Evolutionary conservation across 2,329 filamentous ascomycete species (phyloP).

Genomic region (Pseudonectria foliicola): DNA sequence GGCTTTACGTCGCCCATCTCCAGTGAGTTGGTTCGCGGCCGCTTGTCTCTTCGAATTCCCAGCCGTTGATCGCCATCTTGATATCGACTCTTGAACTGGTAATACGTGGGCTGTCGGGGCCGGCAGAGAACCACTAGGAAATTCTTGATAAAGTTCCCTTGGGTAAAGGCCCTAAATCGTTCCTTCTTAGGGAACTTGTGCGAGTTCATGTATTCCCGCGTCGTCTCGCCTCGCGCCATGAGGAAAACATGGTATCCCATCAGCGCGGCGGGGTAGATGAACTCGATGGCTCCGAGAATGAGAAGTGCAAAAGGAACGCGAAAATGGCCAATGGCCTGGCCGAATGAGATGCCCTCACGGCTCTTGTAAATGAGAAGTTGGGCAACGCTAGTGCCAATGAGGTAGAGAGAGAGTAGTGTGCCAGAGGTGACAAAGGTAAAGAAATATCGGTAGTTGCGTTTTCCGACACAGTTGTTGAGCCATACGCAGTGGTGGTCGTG

Average conservation of each 20-base stretch:
- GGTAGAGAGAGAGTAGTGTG: constrained; percentile 68
- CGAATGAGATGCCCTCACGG: constrained; percentile 59
- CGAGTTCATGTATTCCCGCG: constrained; percentile 89
- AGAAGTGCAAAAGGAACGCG: constrained; percentile 82
- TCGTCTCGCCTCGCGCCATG: constrained; percentile 86
- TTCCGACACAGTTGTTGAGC: constrained; percentile 96
- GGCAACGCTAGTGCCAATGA: constrained; percentile 70
- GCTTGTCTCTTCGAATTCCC: constrained; percentile 38
- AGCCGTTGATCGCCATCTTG: constrained; percentile 79
- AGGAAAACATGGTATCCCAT: constrained; percentile 88
- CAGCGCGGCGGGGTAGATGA: constrained; percentile 75
- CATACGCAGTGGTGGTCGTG: constrained; percentile 98
- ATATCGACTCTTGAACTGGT: constrained; percentile 75
- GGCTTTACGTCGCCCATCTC: constrained; percentile 65
- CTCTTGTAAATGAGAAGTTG: constrained; percentile 70
- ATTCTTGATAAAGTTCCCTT: constrained; percentile 68
- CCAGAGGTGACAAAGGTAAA: constrained; percentile 80
- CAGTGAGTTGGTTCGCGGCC: constrained; percentile 46
- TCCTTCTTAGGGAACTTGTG: constrained; percentile 93
- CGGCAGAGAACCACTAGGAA: constrained; percentile 75
- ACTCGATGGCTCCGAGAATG: constrained; percentile 68
- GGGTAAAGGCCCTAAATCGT: constrained; percentile 83
- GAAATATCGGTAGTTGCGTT: constrained; percentile 97
- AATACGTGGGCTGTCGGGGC: constrained; percentile 80
- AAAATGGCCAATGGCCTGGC: constrained; percentile 59